Percentiles rank a stretch among this genome's conserved stretches.
phyloP scores from a whole-genome alignment of 306 rosid genomes.

The Trifolium pratense region DNA sequence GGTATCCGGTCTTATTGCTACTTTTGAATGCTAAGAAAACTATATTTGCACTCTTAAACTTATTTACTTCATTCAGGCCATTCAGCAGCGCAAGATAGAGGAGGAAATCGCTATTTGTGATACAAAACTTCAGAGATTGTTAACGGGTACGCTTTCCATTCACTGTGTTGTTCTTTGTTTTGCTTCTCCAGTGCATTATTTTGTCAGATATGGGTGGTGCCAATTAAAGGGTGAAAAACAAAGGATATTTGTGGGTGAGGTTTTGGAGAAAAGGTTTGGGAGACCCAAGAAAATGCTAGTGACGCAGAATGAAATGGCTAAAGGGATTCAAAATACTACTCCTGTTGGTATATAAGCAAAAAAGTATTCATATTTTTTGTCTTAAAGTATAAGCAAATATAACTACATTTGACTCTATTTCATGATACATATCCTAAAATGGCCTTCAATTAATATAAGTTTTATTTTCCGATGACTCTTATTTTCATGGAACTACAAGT shows the following conservation, averaged over 20 bases:
- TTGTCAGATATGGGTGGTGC: constrained; percentile 6
- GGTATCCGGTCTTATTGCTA: constrained; percentile 18
- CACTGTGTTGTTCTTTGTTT: constrained; percentile 13
- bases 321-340: not conserved
- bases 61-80: constrained; percentile 59
- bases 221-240: constrained; percentile 12
- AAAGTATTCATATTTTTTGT: too few relatives aligned
- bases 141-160: constrained; percentile 55
- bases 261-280: not conserved
- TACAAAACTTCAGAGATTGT: constrained; percentile 57
- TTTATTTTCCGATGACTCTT: too few relatives aligned
- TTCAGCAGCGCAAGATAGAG: constrained; percentile 65
- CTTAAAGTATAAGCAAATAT: too few relatives aligned
- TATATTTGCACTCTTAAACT: constrained; percentile 26
- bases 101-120: constrained; percentile 73
- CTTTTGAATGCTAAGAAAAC: constrained; percentile 33
- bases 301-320: not conserved
- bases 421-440: too few relatives aligned
- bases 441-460: too few relatives aligned
- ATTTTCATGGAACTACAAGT: too few relatives aligned
- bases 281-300: not conserved
- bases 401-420: too few relatives aligned
- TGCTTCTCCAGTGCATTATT: constrained; percentile 25
- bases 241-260: not conserved
- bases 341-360: too few relatives aligned